These are phyloP conservation scores for Periconia sp. DNA, from an alignment of 2,329 filamentous ascomycete genomes.

Conservation along the genomic window DNA sequence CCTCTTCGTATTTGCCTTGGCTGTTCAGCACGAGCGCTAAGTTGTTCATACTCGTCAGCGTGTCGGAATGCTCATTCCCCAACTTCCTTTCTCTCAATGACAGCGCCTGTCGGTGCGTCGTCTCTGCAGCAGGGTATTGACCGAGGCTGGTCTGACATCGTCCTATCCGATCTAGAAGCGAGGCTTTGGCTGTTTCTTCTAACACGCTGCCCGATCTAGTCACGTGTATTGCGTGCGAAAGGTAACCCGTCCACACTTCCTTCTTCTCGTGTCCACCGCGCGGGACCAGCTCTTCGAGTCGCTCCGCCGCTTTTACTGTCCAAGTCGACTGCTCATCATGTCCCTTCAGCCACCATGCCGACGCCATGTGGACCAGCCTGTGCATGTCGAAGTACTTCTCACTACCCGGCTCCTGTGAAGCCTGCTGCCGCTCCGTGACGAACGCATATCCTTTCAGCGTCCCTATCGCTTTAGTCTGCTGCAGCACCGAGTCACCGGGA, in stretches of 20 bases:
- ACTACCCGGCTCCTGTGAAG: neutral
- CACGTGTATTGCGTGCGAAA: slow-evolving; percentile 26
- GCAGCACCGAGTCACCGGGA: neutral
- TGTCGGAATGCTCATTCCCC: too few species aligned
- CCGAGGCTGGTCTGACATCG: neutral
- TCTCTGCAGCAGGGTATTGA: too few species aligned
- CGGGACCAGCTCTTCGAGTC: slow-evolving; percentile 24
- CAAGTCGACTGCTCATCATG: slow-evolving; percentile 8
- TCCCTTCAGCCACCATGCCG: slow-evolving; percentile 32
- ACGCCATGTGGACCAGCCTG: slow-evolving; percentile 37
- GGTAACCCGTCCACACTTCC: slow-evolving; percentile 26
- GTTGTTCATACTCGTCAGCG: too few species aligned
- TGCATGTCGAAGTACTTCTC: slow-evolving; percentile 26
- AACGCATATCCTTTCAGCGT: slow-evolving; percentile 35
- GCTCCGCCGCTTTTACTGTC: slow-evolving; percentile 11
- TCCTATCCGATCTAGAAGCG: slow-evolving; percentile 9
- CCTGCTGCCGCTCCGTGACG: slow-evolving; percentile 15
- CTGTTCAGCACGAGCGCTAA: too few species aligned
- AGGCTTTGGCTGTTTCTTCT: neutral
- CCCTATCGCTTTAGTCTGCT: slow-evolving; percentile 29
- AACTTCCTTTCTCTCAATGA: too few species aligned
- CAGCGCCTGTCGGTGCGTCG: too few species aligned
- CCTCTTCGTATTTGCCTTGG: too few species aligned
- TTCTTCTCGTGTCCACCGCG: slow-evolving; percentile 15
- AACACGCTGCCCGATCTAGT: slow-evolving; percentile 1